Conservation (phyloP, 495 filamentous ascomycete genomes). For the Penicillium maclennaniae region DNA sequence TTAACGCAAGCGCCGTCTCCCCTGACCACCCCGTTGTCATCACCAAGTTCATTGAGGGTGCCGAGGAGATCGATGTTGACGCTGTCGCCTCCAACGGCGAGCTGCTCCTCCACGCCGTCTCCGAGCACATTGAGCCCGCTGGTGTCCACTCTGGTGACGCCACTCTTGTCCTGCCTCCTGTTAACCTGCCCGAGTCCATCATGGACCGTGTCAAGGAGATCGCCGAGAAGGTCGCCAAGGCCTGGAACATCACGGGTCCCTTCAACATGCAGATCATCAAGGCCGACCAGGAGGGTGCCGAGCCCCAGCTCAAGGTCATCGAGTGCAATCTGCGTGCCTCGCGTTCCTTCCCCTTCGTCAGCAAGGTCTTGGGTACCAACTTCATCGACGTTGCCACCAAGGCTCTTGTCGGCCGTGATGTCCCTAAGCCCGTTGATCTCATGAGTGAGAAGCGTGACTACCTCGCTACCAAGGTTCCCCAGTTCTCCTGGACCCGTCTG, state of each 20-base stretch:
- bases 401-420: slow-evolving; percentile 80
- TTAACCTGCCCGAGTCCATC: slow-evolving; percentile 65
- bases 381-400: slow-evolving; percentile 97
- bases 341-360: slow-evolving; percentile 95
- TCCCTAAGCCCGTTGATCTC: slow-evolving; percentile 81
- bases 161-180: slow-evolving; percentile 85
- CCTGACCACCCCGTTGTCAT: slow-evolving; percentile 97
- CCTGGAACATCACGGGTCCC: slow-evolving; percentile 93
- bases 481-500: slow-evolving; percentile 99
- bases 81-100: slow-evolving; percentile 85
- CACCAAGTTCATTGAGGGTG: slow-evolving; percentile 96
- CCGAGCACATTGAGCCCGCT: slow-evolving; percentile 93
- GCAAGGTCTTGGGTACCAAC: slow-evolving; percentile 94
- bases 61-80: slow-evolving; percentile 97
- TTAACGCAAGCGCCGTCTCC: slow-evolving; percentile 86
- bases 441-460: slow-evolving; percentile 89
- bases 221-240: slow-evolving; percentile 91
- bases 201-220: slow-evolving; percentile 90
- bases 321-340: slow-evolving; percentile 98
- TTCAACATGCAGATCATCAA: slow-evolving; percentile 99
- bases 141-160: slow-evolving; percentile 97
- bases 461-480: slow-evolving; percentile 92
- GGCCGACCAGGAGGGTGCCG: slow-evolving; percentile 64
- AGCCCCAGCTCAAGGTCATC: slow-evolving; percentile 85
- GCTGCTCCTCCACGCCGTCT: slow-evolving; percentile 87